Percentiles rank a stretch among this genome's conserved stretches.
These are phyloP conservation scores for Backusella macrospora DNA, from an alignment of 192 early-diverging fungal species.

Conservation along the genomic window DNA sequence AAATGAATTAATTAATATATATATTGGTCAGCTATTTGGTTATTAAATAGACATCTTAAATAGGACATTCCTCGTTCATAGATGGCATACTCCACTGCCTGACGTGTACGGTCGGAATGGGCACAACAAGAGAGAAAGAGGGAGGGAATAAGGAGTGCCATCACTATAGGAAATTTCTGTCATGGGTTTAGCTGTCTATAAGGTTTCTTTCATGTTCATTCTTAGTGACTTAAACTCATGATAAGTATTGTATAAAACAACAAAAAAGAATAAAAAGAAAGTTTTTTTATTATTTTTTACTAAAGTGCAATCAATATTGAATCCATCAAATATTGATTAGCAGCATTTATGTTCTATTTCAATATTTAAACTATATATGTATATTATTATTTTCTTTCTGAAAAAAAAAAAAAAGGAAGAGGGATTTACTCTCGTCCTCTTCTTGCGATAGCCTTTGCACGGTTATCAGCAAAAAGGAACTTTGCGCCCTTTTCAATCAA, in stretches of 20 bases:
- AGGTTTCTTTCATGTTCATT: no score
- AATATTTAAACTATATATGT: neutral
- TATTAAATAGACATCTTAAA: no score
- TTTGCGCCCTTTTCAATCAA: slow-evolving; percentile 77
- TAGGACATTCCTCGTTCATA: no score
- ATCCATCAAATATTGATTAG: neutral
- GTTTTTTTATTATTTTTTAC: neutral
- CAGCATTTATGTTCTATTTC: neutral
- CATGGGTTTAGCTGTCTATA: no score
- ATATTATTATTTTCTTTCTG: neutral
- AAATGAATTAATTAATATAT: neutral
- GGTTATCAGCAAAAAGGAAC: slow-evolving; percentile 86
- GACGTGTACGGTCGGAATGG: no score
- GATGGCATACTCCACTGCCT: no score
- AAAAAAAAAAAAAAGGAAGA: neutral
- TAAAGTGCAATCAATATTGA: slow-evolving; percentile 7
- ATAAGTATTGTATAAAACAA: no score
- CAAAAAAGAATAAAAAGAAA: no score
- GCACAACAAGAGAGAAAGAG: no score
- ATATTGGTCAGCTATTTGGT: neutral
- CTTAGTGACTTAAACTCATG: no score
- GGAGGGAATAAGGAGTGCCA: no score
- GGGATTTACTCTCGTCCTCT: slow-evolving; percentile 17
- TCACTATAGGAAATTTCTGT: no score
- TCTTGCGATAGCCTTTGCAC: slow-evolving; percentile 76